These are phyloP conservation scores for Botryotinia globosa DNA, from an alignment of 2,329 filamentous ascomycete genomes.

Conservation along the genomic window DNA sequence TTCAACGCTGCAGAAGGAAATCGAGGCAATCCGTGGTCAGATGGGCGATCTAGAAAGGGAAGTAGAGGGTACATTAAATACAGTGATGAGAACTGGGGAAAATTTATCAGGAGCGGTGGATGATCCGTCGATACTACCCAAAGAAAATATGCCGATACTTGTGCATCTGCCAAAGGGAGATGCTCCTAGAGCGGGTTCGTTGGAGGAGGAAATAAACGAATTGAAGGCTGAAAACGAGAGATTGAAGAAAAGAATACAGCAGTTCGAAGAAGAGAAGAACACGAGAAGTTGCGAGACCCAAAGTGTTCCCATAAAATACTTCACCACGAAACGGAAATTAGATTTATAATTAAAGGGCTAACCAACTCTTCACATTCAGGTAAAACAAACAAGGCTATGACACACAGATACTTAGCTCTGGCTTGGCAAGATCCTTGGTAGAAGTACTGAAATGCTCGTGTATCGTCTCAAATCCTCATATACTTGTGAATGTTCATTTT, in stretches of 20 bases:
- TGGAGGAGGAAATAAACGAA: not conserved
- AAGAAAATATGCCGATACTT: not conserved
- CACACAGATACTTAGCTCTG: not conserved
- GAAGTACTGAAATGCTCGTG: too few species aligned
- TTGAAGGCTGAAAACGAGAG: not conserved
- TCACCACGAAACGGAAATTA: too few species aligned
- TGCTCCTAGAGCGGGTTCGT: fast-evolving
- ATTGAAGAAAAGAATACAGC: not conserved
- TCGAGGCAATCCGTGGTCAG: not conserved
- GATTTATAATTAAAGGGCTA: too few species aligned
- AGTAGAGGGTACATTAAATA: not conserved
- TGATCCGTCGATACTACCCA: not conserved
- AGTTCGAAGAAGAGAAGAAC: not conserved
- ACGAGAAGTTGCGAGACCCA: not conserved
- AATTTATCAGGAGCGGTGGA: not conserved
- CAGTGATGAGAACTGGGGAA: not conserved
- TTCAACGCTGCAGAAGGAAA: not conserved
- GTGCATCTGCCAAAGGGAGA: not conserved
- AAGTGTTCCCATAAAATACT: not conserved
- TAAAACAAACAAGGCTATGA: not conserved
- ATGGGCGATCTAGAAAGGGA: not conserved
- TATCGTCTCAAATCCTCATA: not conserved
- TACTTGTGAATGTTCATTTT: not conserved
- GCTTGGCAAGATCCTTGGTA: not conserved
- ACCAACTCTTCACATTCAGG: not conserved